Evolutionary conservation across 352 stramenopile genomes (phyloP).

Genomic region (Phytopythium cucurbitacearum): DNA sequence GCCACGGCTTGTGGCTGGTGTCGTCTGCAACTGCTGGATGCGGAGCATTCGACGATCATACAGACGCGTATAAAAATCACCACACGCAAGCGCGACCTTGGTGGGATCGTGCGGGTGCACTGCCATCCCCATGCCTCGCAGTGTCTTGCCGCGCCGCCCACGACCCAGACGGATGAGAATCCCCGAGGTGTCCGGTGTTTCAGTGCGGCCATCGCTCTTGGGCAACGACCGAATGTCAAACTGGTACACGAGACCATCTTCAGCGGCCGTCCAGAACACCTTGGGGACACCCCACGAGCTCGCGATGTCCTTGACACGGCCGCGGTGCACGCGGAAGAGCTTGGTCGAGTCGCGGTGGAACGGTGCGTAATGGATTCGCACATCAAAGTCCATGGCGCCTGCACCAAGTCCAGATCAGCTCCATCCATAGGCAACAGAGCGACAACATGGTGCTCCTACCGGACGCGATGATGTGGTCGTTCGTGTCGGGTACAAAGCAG

Average conservation of each 20-base stretch:
- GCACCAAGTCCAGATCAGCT: background rate
- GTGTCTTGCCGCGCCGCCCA: slow-evolving; percentile 27
- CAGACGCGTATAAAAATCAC: slow-evolving; percentile 74
- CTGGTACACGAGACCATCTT: slow-evolving; percentile 83
- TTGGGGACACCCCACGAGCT: slow-evolving; percentile 58
- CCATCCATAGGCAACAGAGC: background rate
- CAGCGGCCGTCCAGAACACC: slow-evolving; percentile 82
- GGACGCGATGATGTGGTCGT: slow-evolving; percentile 77
- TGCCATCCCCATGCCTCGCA: slow-evolving; percentile 74
- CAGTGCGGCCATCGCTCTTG: slow-evolving; percentile 20
- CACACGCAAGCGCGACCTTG: slow-evolving; percentile 69
- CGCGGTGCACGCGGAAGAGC: slow-evolving; percentile 60
- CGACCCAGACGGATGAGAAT: slow-evolving; percentile 66
- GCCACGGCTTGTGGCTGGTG: slow-evolving; percentile 8
- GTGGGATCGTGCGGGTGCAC: slow-evolving; percentile 64
- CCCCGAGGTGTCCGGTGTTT: slow-evolving; percentile 33
- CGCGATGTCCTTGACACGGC: slow-evolving; percentile 82
- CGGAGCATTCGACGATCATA: slow-evolving; percentile 79
- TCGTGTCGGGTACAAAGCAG: slow-evolving; percentile 76
- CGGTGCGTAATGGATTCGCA: slow-evolving; percentile 83
- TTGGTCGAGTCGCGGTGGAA: slow-evolving; percentile 63
- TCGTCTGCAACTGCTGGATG: slow-evolving; percentile 28
- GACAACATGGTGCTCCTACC: slow-evolving; percentile 4
- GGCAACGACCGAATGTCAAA: slow-evolving; percentile 75
- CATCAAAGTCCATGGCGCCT: slow-evolving; percentile 78